phyloP scores from a whole-genome alignment of 2,329 filamentous ascomycete genomes.

The Colletotrichum sp. region DNA sequence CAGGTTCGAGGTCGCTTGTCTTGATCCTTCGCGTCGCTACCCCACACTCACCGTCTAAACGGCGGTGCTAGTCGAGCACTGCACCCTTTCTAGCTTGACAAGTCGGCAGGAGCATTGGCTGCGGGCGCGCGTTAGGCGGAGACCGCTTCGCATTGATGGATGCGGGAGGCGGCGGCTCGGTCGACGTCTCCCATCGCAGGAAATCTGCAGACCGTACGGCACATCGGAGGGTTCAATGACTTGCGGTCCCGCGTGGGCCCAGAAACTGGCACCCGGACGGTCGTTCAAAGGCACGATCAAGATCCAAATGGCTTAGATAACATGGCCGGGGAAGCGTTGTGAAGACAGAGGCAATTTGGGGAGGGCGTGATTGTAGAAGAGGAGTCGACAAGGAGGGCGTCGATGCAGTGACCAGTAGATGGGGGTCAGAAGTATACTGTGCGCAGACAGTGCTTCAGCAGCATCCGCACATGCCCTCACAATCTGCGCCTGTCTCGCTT shows the following conservation, averaged over 20 bases:
- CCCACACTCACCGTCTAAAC: background rate
- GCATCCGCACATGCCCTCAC: background rate
- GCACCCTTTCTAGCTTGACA: background rate
- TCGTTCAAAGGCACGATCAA: background rate
- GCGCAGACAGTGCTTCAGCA: accelerated
- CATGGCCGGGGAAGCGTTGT: background rate
- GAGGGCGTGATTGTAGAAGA: conserved; percentile 5
- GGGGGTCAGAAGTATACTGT: background rate
- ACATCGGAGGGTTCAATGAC: background rate
- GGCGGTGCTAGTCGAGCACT: background rate
- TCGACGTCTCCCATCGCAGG: background rate
- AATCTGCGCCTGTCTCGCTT: conserved; percentile 10
- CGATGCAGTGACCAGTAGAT: background rate
- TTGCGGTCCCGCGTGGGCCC: background rate
- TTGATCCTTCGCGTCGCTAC: conserved; percentile 2
- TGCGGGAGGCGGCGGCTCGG: background rate
- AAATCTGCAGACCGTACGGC: background rate
- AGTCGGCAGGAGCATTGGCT: background rate
- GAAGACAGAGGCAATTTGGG: background rate
- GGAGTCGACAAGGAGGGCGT: background rate
- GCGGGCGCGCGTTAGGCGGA: background rate
- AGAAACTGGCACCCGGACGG: background rate
- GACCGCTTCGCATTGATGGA: background rate
- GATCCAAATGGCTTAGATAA: background rate
- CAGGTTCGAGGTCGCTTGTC: background rate